These are phyloP conservation scores for Neurospora africana DNA, from an alignment of 495 filamentous ascomycete genomes.

Conservation along the genomic window DNA sequence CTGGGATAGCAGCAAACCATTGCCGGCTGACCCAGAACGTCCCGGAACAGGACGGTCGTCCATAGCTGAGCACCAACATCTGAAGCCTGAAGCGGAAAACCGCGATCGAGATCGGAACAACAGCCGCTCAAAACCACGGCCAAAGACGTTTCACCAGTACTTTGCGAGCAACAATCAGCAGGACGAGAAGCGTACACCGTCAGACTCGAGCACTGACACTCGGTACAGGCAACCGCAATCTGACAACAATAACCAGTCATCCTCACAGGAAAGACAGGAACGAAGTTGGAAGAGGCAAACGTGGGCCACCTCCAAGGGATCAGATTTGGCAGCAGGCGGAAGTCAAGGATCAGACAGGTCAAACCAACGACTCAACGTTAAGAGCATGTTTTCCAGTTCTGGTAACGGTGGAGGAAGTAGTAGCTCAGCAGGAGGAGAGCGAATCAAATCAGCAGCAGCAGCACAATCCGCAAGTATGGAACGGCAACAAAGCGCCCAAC, in stretches of 20 bases:
- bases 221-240: slow-evolving; percentile 18
- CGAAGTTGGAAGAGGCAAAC: background rate
- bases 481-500: background rate
- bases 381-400: background rate
- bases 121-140: background rate
- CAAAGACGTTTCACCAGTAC: background rate
- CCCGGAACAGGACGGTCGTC: background rate
- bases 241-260: background rate
- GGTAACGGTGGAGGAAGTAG: background rate
- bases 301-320: background rate
- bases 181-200: background rate
- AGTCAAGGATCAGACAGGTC: background rate
- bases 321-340: background rate
- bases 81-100: background rate
- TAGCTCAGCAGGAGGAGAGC: background rate
- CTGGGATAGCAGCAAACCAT: background rate
- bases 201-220: slow-evolving; percentile 39
- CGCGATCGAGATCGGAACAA: background rate
- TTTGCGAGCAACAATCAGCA: background rate
- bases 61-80: background rate
- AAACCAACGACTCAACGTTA: background rate
- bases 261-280: background rate
- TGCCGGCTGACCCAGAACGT: background rate
- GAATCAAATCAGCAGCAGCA: background rate
- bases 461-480: background rate